phyloP scores from a whole-genome alignment of 306 rosid species.

The Quercus dentata region DNA sequence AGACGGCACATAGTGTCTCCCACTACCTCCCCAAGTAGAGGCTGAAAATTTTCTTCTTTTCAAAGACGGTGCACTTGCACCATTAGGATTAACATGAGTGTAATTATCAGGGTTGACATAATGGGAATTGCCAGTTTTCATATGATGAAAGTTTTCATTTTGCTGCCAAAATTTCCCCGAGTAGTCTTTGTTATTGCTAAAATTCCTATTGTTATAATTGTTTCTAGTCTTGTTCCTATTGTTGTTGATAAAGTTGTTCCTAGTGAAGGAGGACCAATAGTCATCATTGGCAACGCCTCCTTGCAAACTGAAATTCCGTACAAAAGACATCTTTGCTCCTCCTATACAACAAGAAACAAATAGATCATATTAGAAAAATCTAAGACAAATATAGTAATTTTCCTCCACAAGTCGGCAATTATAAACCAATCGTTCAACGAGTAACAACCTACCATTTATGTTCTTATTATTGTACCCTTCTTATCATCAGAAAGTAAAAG shows the following conservation, averaged over 20 bases:
- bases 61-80: conserved; percentile 33
- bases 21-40: conserved; percentile 59
- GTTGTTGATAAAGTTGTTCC: conserved; percentile 33
- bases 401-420: background rate
- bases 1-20: conserved; percentile 48
- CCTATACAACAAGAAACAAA: conserved; percentile 10
- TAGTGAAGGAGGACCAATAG: conserved; percentile 40
- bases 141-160: conserved; percentile 29
- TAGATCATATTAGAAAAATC: background rate
- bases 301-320: conserved; percentile 49
- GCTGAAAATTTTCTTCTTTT: conserved; percentile 77
- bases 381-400: background rate
- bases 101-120: conserved; percentile 29
- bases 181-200: conserved; percentile 34
- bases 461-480: background rate
- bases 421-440: background rate
- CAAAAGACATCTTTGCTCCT: conserved; percentile 64
- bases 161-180: conserved; percentile 33
- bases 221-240: conserved; percentile 55
- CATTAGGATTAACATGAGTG: conserved; percentile 38
- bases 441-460: no score
- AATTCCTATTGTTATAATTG: conserved; percentile 32
- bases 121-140: conserved; percentile 22
- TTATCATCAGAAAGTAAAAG: background rate
- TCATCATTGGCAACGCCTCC: conserved; percentile 45